Evolutionary conservation across 306 rosid species (phyloP).

Genomic region (Citrullus amarus): DNA sequence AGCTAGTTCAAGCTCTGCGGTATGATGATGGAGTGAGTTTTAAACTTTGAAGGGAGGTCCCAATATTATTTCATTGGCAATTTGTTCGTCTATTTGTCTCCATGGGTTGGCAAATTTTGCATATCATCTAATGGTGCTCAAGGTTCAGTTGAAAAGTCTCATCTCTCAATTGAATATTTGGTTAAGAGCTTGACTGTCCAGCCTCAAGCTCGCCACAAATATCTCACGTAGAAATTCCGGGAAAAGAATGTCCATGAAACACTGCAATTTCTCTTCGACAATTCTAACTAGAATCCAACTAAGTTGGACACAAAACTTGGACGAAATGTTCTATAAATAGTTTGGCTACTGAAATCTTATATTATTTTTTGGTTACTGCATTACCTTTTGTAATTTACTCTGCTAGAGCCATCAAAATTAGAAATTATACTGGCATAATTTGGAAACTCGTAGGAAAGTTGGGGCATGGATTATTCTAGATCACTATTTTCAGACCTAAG

Average conservation of each 20-base stretch:
- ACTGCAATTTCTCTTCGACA: neutral
- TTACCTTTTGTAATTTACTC: neutral
- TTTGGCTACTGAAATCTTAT: neutral
- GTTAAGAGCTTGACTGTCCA: neutral
- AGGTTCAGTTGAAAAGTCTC: neutral
- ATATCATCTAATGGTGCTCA: neutral
- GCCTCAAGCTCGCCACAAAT: neutral
- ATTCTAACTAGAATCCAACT: neutral
- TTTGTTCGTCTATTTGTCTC: neutral
- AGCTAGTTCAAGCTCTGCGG: conserved; percentile 90
- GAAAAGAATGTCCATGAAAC: neutral
- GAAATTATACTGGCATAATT: neutral
- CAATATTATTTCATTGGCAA: neutral
- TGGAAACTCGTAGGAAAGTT: neutral
- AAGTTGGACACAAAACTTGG: neutral
- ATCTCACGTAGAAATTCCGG: neutral
- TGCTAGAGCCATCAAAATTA: neutral
- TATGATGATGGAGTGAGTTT: conserved; percentile 81
- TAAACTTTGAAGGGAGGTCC: neutral
- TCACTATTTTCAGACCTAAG: neutral
- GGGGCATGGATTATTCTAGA: neutral
- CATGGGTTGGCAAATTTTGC: neutral
- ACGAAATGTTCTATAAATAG: neutral
- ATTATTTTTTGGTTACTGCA: neutral
- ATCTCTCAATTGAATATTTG: neutral